Percentiles rank a stretch among this genome's conserved stretches.
phyloP scores from a whole-genome alignment of 78 protist species.

The Dictyostelium purpureum region DNA sequence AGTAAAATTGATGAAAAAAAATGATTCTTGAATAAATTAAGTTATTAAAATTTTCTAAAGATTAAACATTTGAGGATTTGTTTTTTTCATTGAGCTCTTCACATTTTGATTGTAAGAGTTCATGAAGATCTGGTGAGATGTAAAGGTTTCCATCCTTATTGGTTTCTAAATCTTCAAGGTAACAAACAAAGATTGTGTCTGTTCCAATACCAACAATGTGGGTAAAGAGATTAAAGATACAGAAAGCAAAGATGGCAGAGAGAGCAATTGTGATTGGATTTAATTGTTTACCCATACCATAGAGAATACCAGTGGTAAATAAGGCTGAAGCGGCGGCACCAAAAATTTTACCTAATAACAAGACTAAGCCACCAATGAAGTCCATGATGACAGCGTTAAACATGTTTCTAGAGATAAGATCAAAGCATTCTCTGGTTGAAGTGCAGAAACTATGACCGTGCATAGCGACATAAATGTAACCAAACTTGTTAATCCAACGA shows the following conservation, averaged over 20 bases:
- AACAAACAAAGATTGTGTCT: constrained; percentile 82
- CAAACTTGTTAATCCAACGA: constrained; percentile 68
- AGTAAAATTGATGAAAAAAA: background rate
- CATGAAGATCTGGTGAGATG: constrained; percentile 65
- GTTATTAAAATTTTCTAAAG: too few relatives aligned
- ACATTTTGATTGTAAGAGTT: constrained; percentile 64
- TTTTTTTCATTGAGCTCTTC: constrained; percentile 8
- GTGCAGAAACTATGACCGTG: constrained; percentile 74
- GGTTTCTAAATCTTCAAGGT: constrained; percentile 72
- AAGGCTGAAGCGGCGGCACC: constrained; percentile 71
- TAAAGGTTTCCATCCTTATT: constrained; percentile 49
- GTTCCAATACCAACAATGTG: constrained; percentile 79
- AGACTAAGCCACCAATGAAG: constrained; percentile 56
- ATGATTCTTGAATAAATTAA: too few relatives aligned
- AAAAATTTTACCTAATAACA: constrained; percentile 64
- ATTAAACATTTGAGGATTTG: background rate
- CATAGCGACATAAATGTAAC: constrained; percentile 81
- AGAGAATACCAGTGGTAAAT: constrained; percentile 7
- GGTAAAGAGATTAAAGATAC: constrained; percentile 55
- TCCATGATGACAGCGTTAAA: constrained; percentile 76
- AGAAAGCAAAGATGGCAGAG: constrained; percentile 58
- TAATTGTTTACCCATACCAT: constrained; percentile 39
- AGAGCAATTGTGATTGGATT: constrained; percentile 54
- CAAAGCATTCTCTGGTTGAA: constrained; percentile 58
- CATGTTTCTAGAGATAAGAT: constrained; percentile 64